Percentiles rank a stretch among this genome's conserved stretches.
phyloP scores from a whole-genome alignment of 192 early-diverging fungal species.

The Radiomyces spectabilis region DNA sequence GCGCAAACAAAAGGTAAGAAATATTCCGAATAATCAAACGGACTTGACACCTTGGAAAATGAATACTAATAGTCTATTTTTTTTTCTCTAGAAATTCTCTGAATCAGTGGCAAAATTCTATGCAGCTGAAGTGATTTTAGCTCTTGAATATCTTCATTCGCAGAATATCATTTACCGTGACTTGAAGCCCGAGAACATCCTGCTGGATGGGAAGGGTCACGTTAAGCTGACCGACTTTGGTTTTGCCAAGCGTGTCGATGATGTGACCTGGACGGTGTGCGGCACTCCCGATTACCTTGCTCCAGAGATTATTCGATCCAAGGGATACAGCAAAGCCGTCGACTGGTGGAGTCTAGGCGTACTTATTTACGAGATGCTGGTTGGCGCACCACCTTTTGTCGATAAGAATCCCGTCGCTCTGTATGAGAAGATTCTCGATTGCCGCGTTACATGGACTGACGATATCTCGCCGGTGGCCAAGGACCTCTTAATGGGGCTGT shows the following conservation, averaged over 20 bases:
- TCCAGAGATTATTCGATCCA: conserved; percentile 84
- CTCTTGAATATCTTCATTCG: conserved; percentile 84
- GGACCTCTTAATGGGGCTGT: conserved; percentile 67
- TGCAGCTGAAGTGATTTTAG: conserved; percentile 80
- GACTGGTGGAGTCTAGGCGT: conserved; percentile 98
- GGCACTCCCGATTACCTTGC: conserved; percentile 96
- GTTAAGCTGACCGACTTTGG: conserved; percentile 96
- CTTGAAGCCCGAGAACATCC: conserved; percentile 77
- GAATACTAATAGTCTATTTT: not conserved
- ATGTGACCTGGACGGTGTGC: conserved; percentile 44
- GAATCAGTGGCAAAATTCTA: conserved; percentile 66
- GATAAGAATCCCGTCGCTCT: conserved; percentile 84
- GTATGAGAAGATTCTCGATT: conserved; percentile 83
- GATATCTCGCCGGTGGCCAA: conserved; percentile 61
- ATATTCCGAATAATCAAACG: not conserved
- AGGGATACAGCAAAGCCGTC: conserved; percentile 76
- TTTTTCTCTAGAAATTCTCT: conserved; percentile 7
- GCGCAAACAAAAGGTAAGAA: conserved; percentile 56
- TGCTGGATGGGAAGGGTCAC: conserved; percentile 82
- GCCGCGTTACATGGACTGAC: conserved; percentile 63
- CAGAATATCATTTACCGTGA: conserved; percentile 89
- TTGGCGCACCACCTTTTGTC: conserved; percentile 69
- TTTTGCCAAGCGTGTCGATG: conserved; percentile 49
- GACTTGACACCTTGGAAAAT: not conserved
- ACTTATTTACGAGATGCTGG: conserved; percentile 82